A percentile compares a stretch with the other conserved stretches of the same genome.
Conservation (phyloP, 805 yeast species). For the Saccharomyces paradoxus region DNA sequence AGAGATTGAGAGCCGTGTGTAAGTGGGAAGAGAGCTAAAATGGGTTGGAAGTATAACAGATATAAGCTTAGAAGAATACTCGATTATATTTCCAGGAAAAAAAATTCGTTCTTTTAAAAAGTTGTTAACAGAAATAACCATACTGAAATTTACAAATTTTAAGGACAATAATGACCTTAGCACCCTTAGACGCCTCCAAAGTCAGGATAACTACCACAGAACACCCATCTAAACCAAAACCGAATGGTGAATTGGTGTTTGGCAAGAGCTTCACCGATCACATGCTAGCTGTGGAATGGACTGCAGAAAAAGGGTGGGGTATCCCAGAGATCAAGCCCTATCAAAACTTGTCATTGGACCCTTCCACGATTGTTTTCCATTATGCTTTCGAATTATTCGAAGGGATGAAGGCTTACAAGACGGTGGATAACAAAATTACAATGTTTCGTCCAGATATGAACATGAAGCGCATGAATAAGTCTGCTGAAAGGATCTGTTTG, state of each 20-base stretch:
- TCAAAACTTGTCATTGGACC: slow-evolving; percentile 67
- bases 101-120: neutral
- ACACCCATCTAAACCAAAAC: slow-evolving; percentile 44
- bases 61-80: neutral
- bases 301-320: slow-evolving; percentile 68
- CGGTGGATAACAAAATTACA: slow-evolving; percentile 53
- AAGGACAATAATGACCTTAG: slow-evolving; percentile 16
- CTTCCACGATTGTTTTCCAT: slow-evolving; percentile 83
- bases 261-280: slow-evolving; percentile 77
- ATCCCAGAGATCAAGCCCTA: slow-evolving; percentile 83
- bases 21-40: neutral
- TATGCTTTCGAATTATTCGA: slow-evolving; percentile 92
- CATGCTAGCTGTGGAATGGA: slow-evolving; percentile 83
- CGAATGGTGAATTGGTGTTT: slow-evolving; percentile 56
- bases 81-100: neutral
- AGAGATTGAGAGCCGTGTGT: neutral
- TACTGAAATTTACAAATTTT: neutral
- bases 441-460: slow-evolving; percentile 86
- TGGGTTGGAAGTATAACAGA: neutral
- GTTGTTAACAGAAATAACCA: neutral
- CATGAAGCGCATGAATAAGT: slow-evolving; percentile 81
- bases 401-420: slow-evolving; percentile 86
- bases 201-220: slow-evolving; percentile 38
- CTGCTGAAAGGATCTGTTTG: slow-evolving; percentile 82
- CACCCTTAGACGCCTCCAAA: slow-evolving; percentile 48